These are phyloP conservation scores for Entophlyctis luteolus DNA, from an alignment of 192 early-diverging fungal species.

Conservation along the genomic window DNA sequence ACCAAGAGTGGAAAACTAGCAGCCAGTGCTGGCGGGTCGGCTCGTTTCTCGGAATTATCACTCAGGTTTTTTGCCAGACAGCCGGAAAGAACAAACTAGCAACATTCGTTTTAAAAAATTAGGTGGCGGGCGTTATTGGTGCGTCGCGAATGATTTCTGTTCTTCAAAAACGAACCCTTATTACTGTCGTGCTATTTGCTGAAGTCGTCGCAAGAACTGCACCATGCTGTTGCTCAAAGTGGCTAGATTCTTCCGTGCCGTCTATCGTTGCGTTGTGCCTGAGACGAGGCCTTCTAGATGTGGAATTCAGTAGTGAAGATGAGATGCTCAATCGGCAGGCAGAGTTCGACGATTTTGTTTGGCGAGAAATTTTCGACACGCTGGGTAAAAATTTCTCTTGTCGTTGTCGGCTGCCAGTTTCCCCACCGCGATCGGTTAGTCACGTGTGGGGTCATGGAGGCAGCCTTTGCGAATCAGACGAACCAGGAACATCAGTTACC, in stretches of 20 bases:
- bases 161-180: background rate
- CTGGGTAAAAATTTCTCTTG: background rate
- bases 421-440: background rate
- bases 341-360: background rate
- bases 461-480: background rate
- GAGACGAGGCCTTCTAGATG: background rate
- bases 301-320: background rate
- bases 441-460: background rate
- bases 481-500: background rate
- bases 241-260: background rate
- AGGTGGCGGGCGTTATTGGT: background rate
- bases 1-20: no score
- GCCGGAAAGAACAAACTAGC: no score
- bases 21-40: no score
- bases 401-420: background rate
- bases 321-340: background rate
- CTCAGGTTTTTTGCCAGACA: no score
- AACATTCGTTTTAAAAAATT: no score
- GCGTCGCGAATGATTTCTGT: background rate
- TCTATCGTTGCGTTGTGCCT: background rate
- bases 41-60: no score
- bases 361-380: background rate
- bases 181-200: background rate
- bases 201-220: background rate
- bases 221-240: background rate